phyloP scores from a whole-genome alignment of 2,329 filamentous ascomycete species.

The Herpomyces periplanetae region DNA sequence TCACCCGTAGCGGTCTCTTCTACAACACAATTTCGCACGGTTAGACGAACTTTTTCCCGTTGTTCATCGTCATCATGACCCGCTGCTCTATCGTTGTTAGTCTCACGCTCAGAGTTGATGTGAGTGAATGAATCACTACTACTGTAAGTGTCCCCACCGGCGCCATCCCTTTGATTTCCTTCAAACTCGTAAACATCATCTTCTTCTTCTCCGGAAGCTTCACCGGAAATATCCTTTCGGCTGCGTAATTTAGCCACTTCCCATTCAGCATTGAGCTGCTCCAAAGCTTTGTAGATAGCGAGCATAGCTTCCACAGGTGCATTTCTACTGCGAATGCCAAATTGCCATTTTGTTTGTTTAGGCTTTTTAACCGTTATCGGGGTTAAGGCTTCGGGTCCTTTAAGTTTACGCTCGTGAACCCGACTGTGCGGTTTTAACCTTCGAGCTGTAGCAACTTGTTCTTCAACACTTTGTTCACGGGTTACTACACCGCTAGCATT shows the following conservation, averaged over 20 bases:
- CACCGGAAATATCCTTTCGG: slow-evolving; percentile 8
- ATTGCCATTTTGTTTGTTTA: slow-evolving; percentile 76
- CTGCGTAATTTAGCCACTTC: slow-evolving; percentile 14
- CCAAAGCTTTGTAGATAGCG: slow-evolving; percentile 68
- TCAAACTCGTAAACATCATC: slow-evolving; percentile 3
- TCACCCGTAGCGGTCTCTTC: too few relatives aligned
- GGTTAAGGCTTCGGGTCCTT: slow-evolving; percentile 15
- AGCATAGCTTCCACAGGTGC: slow-evolving; percentile 72
- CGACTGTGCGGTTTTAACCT: slow-evolving; percentile 53
- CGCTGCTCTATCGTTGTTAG: too few relatives aligned
- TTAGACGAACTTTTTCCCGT: too few relatives aligned
- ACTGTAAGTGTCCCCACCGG: slow-evolving; percentile 2
- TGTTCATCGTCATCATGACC: too few relatives aligned
- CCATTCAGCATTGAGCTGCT: slow-evolving; percentile 62
- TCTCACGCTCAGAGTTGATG: slow-evolving; percentile 1
- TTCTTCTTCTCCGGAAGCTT: slow-evolving; percentile 1
- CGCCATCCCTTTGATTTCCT: slow-evolving; percentile 1
- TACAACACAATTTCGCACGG: too few relatives aligned
- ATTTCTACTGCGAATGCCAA: slow-evolving; percentile 77
- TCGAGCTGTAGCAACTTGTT: slow-evolving; percentile 41
- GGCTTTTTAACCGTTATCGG: slow-evolving; percentile 21
- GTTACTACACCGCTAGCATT: slow-evolving; percentile 12
- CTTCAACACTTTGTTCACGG: slow-evolving; percentile 14
- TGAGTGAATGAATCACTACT: slow-evolving; percentile 2
- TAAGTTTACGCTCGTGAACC: slow-evolving; percentile 13